Percentiles rank a stretch among this genome's conserved stretches.
Evolutionary conservation across 2,329 filamentous ascomycete genomes (phyloP).

Genomic region (Stagonosporopsis chrysanthemi): DNA sequence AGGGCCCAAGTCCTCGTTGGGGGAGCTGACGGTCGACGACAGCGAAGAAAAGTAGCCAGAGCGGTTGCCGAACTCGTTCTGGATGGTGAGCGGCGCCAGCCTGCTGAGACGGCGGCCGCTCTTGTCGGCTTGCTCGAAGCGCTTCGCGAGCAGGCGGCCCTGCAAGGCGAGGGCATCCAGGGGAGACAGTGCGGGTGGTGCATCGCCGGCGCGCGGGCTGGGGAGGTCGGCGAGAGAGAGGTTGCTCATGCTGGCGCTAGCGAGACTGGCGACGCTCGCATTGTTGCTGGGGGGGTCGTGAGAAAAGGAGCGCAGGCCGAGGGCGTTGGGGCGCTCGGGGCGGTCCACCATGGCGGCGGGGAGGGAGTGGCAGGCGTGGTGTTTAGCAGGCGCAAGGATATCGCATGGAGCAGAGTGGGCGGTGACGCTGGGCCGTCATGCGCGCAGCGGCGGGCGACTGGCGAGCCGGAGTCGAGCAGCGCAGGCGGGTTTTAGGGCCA

Average conservation of each 20-base stretch:
- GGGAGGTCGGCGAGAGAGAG: slow-evolving; percentile 52
- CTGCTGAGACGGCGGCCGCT: slow-evolving; percentile 83
- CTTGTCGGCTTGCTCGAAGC: slow-evolving; percentile 78
- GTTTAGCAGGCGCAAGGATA: slow-evolving; percentile 31
- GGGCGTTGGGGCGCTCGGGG: slow-evolving; percentile 41
- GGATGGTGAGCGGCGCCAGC: slow-evolving; percentile 80
- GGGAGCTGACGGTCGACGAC: slow-evolving; percentile 64
- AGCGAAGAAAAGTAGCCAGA: slow-evolving; percentile 82
- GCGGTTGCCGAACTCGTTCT: slow-evolving; percentile 79
- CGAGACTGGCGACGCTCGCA: slow-evolving; percentile 21
- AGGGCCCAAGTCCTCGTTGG: slow-evolving; percentile 56
- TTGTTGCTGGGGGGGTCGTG: slow-evolving; percentile 40
- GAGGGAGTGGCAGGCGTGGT: not conserved
- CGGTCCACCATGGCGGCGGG: slow-evolving; percentile 37
- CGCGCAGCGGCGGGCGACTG: slow-evolving; percentile 33
- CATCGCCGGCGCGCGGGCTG: slow-evolving; percentile 61
- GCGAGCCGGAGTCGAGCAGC: slow-evolving; percentile 36
- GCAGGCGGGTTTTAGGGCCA: not conserved
- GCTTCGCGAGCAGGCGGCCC: slow-evolving; percentile 83
- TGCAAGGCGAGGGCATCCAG: slow-evolving; percentile 95
- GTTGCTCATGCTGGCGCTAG: slow-evolving; percentile 44
- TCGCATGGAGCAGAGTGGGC: slow-evolving; percentile 34
- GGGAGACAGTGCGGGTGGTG: slow-evolving; percentile 89
- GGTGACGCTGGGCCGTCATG: slow-evolving; percentile 41
- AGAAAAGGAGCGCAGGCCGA: slow-evolving; percentile 45